A percentile compares a stretch with the other conserved stretches of the same genome.
These are phyloP conservation scores for Takakia lepidozioides DNA, from an alignment of 225 moss, liverwort and hornwort genomes.

Conservation along the genomic window DNA sequence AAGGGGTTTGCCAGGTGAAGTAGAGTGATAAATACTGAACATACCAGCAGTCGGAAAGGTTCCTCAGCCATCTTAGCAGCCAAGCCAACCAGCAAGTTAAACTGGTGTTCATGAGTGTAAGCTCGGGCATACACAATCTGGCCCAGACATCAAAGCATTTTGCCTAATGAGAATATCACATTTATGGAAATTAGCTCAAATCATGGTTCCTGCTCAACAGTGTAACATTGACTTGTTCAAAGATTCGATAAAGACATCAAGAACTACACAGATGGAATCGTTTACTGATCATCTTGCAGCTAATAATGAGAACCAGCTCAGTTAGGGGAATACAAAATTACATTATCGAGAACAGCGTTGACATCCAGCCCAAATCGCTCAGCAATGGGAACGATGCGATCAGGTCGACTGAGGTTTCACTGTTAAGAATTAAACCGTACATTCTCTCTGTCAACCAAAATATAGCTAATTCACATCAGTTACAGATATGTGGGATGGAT, in stretches of 20 bases:
- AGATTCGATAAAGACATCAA: no score
- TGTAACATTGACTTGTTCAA: no score
- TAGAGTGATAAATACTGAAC: no score
- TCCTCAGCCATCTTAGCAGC: slow-evolving; percentile 83
- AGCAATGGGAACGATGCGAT: slow-evolving; percentile 71
- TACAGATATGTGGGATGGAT: slow-evolving; percentile 12
- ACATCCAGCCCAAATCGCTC: slow-evolving; percentile 80
- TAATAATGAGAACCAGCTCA: no score
- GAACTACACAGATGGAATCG: no score
- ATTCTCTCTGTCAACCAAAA: slow-evolving; percentile 1
- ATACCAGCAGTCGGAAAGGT: slow-evolving; percentile 78
- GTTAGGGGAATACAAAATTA: slow-evolving; percentile 23
- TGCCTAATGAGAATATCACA: no score
- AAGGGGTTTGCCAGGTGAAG: no score
- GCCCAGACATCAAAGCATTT: no score
- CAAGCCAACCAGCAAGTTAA: slow-evolving; percentile 61
- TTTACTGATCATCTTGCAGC: no score
- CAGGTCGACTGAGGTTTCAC: slow-evolving; percentile 58
- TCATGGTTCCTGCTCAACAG: no score
- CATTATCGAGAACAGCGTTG: slow-evolving; percentile 80
- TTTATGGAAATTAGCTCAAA: no score
- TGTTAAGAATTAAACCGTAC: no score
- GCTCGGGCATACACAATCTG: slow-evolving; percentile 90
- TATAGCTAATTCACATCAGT: neutral
- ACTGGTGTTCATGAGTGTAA: slow-evolving; percentile 89